These are phyloP conservation scores for Phytophthora sansomeana DNA, from an alignment of 352 stramenopile genomes.

Conservation along the genomic window DNA sequence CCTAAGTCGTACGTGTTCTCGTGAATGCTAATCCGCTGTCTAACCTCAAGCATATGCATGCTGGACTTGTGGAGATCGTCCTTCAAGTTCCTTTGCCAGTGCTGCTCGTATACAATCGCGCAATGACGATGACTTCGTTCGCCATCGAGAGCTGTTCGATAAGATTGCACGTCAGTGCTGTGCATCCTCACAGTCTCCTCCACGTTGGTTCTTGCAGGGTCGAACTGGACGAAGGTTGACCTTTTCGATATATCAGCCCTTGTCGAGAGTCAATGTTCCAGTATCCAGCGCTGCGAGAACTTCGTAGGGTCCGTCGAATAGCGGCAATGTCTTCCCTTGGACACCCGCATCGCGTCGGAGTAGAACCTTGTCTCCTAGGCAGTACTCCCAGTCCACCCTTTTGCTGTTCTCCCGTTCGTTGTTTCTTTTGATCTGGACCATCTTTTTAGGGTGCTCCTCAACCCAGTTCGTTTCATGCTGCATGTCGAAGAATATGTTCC, in stretches of 20 bases:
- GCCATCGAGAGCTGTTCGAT: too few species aligned
- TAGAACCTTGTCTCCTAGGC: not conserved
- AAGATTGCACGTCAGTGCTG: too few species aligned
- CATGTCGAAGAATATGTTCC: slow-evolving; percentile 5
- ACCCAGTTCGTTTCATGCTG: slow-evolving; percentile 2
- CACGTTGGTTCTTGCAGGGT: slow-evolving; percentile 1
- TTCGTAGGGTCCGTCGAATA: slow-evolving; percentile 1
- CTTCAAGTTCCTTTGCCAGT: too few species aligned
- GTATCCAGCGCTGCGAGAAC: not conserved
- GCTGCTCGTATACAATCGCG: too few species aligned
- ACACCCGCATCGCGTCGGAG: not conserved
- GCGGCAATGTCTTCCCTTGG: not conserved
- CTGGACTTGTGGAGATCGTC: too few species aligned
- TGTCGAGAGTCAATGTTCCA: slow-evolving; percentile 9
- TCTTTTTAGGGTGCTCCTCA: not conserved
- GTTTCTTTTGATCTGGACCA: not conserved
- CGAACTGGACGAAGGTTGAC: slow-evolving; percentile 6
- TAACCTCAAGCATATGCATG: too few species aligned
- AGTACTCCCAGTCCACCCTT: not conserved
- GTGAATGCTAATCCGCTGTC: too few species aligned
- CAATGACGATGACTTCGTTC: too few species aligned
- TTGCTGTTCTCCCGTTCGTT: slow-evolving; percentile 5
- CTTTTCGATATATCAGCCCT: slow-evolving; percentile 4
- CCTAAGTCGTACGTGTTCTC: too few species aligned
- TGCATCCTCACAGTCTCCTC: slow-evolving; percentile 1